Percentiles rank a stretch among this genome's conserved stretches.
Conservation (phyloP, 2,329 filamentous ascomycete species). For the Nemania sp. region DNA sequence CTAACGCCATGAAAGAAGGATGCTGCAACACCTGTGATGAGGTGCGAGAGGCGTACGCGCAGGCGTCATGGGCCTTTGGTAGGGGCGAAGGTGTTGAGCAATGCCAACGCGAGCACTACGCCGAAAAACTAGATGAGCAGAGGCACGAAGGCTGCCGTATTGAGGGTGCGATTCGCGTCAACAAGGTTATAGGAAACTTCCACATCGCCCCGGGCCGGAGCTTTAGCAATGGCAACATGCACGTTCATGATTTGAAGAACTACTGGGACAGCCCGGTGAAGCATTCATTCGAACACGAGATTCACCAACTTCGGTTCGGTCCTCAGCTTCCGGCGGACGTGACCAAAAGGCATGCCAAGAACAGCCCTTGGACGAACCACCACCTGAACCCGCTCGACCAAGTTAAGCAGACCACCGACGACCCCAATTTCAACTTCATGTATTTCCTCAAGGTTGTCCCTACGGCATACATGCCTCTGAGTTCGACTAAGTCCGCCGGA, state of each 20-base stretch:
- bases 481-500: conserved; percentile 63
- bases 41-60: conserved; percentile 91
- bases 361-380: conserved; percentile 78
- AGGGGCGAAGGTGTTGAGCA: conserved; percentile 92
- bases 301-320: conserved; percentile 91
- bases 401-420: conserved; percentile 74
- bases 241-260: conserved; percentile 96
- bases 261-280: conserved; percentile 78
- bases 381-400: conserved; percentile 90
- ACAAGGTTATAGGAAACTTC: conserved; percentile 99
- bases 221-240: conserved; percentile 95
- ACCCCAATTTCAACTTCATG: conserved; percentile 94
- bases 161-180: conserved; percentile 88
- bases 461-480: conserved; percentile 90
- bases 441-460: conserved; percentile 99
- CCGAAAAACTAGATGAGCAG: conserved; percentile 84
- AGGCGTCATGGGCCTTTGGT: conserved; percentile 90
- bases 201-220: conserved; percentile 94
- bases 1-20: conserved; percentile 74
- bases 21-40: conserved; percentile 98
- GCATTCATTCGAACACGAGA: conserved; percentile 87
- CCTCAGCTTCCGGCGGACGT: conserved; percentile 82
- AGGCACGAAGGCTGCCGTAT: conserved; percentile 92
- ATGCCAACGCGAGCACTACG: conserved; percentile 92
- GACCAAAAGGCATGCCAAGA: conserved; percentile 58